Evolutionary conservation across 2,329 filamentous ascomycete genomes (phyloP).

Genomic region (Fusarium heterosporum): DNA sequence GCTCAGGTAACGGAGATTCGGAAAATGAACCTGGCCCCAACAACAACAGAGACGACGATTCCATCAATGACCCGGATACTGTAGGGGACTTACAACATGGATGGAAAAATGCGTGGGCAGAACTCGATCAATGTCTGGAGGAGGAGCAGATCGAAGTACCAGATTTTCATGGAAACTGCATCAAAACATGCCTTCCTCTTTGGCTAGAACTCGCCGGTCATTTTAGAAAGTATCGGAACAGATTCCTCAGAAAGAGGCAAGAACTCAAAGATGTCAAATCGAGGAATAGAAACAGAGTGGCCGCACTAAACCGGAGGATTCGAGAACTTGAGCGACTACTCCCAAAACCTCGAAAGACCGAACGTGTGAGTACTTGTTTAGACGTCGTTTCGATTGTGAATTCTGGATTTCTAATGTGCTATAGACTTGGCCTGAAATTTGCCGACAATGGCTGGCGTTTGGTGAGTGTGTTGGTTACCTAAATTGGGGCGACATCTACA

Average conservation of each 20-base stretch:
- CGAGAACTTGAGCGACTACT: too few species aligned
- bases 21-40: neutral
- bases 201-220: neutral
- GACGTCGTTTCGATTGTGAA: accelerated
- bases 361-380: conserved; percentile 5
- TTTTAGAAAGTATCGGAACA: neutral
- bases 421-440: conserved; percentile 22
- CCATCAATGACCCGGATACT: neutral
- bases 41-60: neutral
- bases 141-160: neutral
- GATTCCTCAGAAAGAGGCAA: neutral
- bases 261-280: neutral
- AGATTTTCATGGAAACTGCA: neutral
- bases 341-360: neutral
- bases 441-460: too few species aligned
- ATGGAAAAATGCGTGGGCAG: neutral
- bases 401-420: neutral
- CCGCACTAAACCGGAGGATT: too few species aligned
- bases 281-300: neutral
- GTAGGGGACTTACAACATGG: neutral
- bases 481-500: conserved; percentile 26
- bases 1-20: neutral
- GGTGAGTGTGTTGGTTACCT: accelerated
- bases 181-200: conserved; percentile 3
- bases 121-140: neutral